A percentile compares a stretch with the other conserved stretches of the same genome.
These are phyloP conservation scores for Cadophora malorum DNA, from an alignment of 2,329 filamentous ascomycete species.

Conservation along the genomic window DNA sequence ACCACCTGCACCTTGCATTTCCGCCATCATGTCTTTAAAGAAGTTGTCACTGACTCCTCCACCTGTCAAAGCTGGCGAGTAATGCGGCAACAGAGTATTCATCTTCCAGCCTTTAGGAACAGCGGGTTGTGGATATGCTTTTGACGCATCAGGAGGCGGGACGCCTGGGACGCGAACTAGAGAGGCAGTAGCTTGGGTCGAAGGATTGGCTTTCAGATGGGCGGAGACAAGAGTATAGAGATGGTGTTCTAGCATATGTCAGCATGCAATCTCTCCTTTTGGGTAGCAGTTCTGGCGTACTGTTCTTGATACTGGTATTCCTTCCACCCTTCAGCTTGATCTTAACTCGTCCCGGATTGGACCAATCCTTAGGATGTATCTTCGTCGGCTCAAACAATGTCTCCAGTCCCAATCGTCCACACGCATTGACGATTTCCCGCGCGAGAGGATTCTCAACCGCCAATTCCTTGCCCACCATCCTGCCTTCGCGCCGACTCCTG, in stretches of 20 bases:
- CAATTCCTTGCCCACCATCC: slow-evolving; percentile 74
- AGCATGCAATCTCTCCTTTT: background rate
- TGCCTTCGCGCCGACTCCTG: slow-evolving; percentile 77
- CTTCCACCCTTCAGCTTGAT: slow-evolving; percentile 72
- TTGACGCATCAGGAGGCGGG: slow-evolving; percentile 64
- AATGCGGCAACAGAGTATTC: slow-evolving; percentile 79
- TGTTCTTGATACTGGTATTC: slow-evolving; percentile 66
- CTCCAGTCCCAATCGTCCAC: slow-evolving; percentile 71
- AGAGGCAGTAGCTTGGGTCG: slow-evolving; percentile 73
- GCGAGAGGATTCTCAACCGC: slow-evolving; percentile 88
- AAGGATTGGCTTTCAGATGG: slow-evolving; percentile 80
- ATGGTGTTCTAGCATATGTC: slow-evolving; percentile 70
- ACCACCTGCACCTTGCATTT: slow-evolving; percentile 66
- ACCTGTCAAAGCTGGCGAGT: slow-evolving; percentile 88
- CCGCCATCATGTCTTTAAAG: slow-evolving; percentile 95
- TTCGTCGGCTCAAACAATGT: slow-evolving; percentile 90
- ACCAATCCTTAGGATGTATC: slow-evolving; percentile 95
- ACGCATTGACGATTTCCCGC: slow-evolving; percentile 87
- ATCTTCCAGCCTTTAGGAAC: slow-evolving; percentile 93
- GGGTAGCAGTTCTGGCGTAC: slow-evolving; percentile 49
- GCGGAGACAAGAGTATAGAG: slow-evolving; percentile 81
- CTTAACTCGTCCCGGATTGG: slow-evolving; percentile 89
- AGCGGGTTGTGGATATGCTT: slow-evolving; percentile 73
- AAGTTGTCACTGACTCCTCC: slow-evolving; percentile 95
- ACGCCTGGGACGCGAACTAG: slow-evolving; percentile 75